These are phyloP conservation scores for Dovyalis caffra DNA, from an alignment of 345 rosid genomes.

Conservation along the genomic window DNA sequence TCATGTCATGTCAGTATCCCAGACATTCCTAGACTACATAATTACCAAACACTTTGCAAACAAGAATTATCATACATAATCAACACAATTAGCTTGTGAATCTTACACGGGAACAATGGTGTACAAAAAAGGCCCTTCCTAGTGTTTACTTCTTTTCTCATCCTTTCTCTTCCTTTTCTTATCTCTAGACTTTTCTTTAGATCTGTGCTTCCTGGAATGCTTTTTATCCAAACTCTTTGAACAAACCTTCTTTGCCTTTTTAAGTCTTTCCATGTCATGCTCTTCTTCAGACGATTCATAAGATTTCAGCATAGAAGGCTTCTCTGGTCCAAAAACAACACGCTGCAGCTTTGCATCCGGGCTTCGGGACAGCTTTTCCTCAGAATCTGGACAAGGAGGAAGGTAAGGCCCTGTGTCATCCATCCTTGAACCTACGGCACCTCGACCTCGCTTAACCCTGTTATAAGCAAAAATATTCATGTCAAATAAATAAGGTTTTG, in stretches of 20 bases:
- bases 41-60: not conserved
- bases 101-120: not conserved
- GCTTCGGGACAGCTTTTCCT: conserved; percentile 28
- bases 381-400: conserved; percentile 27
- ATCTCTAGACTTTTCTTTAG: conserved; percentile 39
- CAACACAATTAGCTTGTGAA: not conserved
- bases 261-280: conserved; percentile 21
- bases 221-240: conserved; percentile 39
- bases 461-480: conserved; percentile 8
- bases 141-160: conserved; percentile 33
- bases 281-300: conserved; percentile 43
- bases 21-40: not conserved
- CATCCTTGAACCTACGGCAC: conserved; percentile 89
- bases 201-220: conserved; percentile 47
- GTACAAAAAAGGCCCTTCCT: not conserved
- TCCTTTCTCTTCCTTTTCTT: conserved; percentile 41
- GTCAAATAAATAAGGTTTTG: not conserved
- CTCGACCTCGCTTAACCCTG: conserved; percentile 86
- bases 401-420: conserved; percentile 92
- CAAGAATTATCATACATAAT: conserved; percentile 1
- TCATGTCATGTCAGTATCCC: not conserved
- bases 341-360: conserved; percentile 24
- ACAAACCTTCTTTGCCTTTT: conserved; percentile 35
- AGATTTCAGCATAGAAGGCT: conserved; percentile 33
- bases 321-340: conserved; percentile 52